These are phyloP conservation scores for Aspergillus haitiensis DNA, from an alignment of 495 filamentous ascomycete genomes.

Conservation along the genomic window DNA sequence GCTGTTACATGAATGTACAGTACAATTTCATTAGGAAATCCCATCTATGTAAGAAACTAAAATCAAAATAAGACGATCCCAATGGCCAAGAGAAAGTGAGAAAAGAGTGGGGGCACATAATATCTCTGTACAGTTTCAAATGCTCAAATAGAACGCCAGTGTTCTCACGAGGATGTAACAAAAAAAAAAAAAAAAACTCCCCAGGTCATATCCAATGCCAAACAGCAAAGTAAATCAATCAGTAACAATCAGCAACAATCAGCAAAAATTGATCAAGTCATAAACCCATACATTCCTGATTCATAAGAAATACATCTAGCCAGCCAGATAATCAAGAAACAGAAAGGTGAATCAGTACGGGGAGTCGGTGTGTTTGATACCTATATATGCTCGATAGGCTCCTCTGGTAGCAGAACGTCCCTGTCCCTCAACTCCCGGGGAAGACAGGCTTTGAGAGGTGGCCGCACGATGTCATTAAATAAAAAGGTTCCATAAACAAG, in stretches of 20 bases:
- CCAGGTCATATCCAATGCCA: not conserved
- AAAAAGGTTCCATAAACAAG: slow-evolving; percentile 96
- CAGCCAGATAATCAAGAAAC: too few relatives aligned
- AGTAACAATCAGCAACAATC: not conserved
- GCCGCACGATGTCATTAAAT: slow-evolving; percentile 88
- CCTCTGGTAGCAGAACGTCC: slow-evolving; percentile 75
- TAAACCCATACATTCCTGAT: not conserved
- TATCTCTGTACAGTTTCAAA: too few relatives aligned
- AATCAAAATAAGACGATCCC: too few relatives aligned
- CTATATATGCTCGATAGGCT: slow-evolving; percentile 72
- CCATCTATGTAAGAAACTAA: too few relatives aligned
- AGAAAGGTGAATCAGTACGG: not conserved
- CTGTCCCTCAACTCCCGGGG: slow-evolving; percentile 32
- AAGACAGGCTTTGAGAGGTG: slow-evolving; percentile 68
- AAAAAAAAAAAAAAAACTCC: not conserved
- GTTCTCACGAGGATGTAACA: not conserved
- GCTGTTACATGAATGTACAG: too few relatives aligned
- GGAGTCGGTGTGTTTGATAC: not conserved
- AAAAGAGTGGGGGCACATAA: too few relatives aligned
- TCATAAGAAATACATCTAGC: too few relatives aligned
- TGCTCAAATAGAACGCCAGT: not conserved
- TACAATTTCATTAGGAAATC: too few relatives aligned
- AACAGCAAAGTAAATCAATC: not conserved
- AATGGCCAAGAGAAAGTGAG: too few relatives aligned
- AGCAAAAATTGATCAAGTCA: not conserved